phyloP scores from a whole-genome alignment of 2,329 filamentous ascomycete species.

The Rachicladosporium sp. region DNA sequence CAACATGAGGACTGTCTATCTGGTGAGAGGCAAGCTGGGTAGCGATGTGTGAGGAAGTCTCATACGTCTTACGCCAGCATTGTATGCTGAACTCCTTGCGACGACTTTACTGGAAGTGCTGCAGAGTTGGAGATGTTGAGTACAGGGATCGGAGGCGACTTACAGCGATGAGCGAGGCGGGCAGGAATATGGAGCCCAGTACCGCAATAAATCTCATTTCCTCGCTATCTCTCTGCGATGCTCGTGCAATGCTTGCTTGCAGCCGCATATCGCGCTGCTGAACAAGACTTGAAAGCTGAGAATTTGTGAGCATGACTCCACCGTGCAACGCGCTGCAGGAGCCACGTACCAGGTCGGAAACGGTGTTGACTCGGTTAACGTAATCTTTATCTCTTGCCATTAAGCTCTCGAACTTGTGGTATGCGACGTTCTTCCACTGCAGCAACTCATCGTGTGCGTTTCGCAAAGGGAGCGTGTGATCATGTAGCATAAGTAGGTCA shows the following conservation, averaged over 20 bases:
- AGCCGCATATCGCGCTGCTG: conserved; percentile 10
- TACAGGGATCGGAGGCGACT: not conserved
- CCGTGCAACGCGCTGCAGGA: not conserved
- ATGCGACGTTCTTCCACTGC: conserved; percentile 7
- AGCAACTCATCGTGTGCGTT: conserved; percentile 6
- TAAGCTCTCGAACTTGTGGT: conserved; percentile 7
- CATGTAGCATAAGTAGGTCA: not conserved
- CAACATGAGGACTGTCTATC: too few species aligned
- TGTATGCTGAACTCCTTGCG: too few species aligned
- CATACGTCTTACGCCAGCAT: too few species aligned
- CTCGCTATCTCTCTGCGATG: conserved; percentile 10
- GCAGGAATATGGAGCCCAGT: conserved; percentile 13
- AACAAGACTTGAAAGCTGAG: conserved; percentile 9
- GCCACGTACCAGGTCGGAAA: conserved; percentile 6
- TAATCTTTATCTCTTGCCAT: conserved; percentile 11
- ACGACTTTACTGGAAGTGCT: too few species aligned
- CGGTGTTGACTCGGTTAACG: conserved; percentile 7
- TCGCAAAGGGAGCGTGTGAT: not conserved
- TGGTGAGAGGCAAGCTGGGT: too few species aligned
- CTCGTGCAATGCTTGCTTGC: conserved; percentile 10
- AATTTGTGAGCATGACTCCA: not conserved
- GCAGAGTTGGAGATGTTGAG: not conserved
- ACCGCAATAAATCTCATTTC: conserved; percentile 15
- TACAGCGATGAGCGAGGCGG: conserved; percentile 10
- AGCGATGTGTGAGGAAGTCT: too few species aligned